Percentiles rank a stretch among this genome's conserved stretches.
phyloP scores from a whole-genome alignment of 2,329 filamentous ascomycete genomes.

The Apiospora rasikravindrae region DNA sequence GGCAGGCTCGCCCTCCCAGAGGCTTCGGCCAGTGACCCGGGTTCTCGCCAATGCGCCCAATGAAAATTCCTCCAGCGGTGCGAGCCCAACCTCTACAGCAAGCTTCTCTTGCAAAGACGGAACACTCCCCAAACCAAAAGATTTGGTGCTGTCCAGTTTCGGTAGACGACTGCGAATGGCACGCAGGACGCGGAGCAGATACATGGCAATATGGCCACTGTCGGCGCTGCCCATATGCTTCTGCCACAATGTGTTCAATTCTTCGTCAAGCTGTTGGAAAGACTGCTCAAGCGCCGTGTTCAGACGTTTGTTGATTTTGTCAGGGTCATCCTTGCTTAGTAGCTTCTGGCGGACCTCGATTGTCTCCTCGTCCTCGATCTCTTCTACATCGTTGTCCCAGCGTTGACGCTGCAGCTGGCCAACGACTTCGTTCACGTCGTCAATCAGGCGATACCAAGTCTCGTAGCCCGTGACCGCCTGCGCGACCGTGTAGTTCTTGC shows the following conservation, averaged over 20 bases:
- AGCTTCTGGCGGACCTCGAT: slow-evolving; percentile 69
- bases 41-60: slow-evolving; percentile 48
- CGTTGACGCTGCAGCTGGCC: slow-evolving; percentile 69
- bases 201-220: slow-evolving; percentile 62
- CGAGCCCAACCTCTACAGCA: slow-evolving; percentile 55
- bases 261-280: slow-evolving; percentile 62
- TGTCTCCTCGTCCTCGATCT: slow-evolving; percentile 75
- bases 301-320: slow-evolving; percentile 64
- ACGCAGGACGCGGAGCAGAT: slow-evolving; percentile 74
- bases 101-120: slow-evolving; percentile 68
- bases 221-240: slow-evolving; percentile 50
- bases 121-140: slow-evolving; percentile 66
- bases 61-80: slow-evolving; percentile 55
- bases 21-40: slow-evolving; percentile 62
- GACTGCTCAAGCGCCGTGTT: slow-evolving; percentile 60
- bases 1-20: slow-evolving; percentile 82
- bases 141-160: slow-evolving; percentile 50
- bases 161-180: slow-evolving; percentile 74
- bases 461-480: slow-evolving; percentile 68
- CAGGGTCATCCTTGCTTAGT: slow-evolving; percentile 75
- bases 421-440: slow-evolving; percentile 67
- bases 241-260: slow-evolving; percentile 57
- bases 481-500: slow-evolving; percentile 71
- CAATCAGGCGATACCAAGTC: slow-evolving; percentile 76
- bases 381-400: slow-evolving; percentile 78